Evolutionary conservation across 305 asterid species (phyloP), one percentile per base, ranked within the genome.

Genomic region (Fraxinus sp.): DNA sequence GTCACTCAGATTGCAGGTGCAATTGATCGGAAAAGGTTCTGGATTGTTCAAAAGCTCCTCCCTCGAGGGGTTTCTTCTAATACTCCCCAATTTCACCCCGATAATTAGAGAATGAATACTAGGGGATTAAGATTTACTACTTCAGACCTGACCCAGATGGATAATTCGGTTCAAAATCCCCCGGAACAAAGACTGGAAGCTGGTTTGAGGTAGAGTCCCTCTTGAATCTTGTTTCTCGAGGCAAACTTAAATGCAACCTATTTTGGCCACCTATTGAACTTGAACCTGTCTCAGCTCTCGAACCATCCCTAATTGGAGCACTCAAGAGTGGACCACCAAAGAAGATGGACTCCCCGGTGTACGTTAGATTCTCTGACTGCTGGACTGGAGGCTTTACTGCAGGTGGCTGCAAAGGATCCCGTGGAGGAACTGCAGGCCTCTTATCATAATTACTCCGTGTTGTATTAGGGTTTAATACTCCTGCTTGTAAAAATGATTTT

Each of bases 251-350:
- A 0, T 88, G 79, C 74, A 82, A 80, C 85, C 85, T 88, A 26
- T 90, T 94, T 64, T 81, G 92, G 18, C 88, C 90, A 3, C 88
- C 92, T 85, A 88, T 84, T 16, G 86, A 82, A 76, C 86, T 81
- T 3, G 90, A 86, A 72, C 83, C 91, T 32, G 88, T 90, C 57
- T 87, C 97, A 66, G 86, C 87, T 86, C 79, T 89, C 82, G 77
- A 66, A 11, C 88, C 90, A 13, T 87, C 94, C 84, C 90, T 90
- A 39, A 84, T 85, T 1, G 95, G 94, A 82, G 91, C 97, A 28
- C 90, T 86, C 37, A 93, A 84, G 84, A 94, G 98, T 26, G 99
- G 99, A 22, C 99, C 98, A 7, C 99, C 98, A 20, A 94, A 96
- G 88, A 96, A 96, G 79, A 96, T 96, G 28, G 98, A 93, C 75